Conservation (phyloP, 331 rosid species). For the Quercus tomentella region DNA sequence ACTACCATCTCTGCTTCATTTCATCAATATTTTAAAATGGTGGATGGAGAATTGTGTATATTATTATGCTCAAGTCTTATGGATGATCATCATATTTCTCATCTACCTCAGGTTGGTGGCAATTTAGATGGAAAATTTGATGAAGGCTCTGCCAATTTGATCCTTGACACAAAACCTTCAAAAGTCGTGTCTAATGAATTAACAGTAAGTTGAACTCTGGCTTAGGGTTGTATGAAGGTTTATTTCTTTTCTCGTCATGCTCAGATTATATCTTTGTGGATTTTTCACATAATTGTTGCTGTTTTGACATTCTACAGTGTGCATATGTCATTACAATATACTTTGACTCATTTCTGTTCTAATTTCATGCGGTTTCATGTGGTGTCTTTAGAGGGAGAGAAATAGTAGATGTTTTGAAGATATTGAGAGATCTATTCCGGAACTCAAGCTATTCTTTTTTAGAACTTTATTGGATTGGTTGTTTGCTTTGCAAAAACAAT, state of each 20-base stretch:
- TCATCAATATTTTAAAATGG: slow-evolving; percentile 8
- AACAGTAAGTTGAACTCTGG: slow-evolving; percentile 51
- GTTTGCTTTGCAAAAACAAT: too few species aligned
- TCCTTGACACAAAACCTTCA: slow-evolving; percentile 87
- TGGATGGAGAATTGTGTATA: slow-evolving; percentile 1
- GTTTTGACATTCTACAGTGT: not conserved
- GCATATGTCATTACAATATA: not conserved
- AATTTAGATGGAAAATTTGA: slow-evolving; percentile 87
- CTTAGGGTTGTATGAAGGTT: slow-evolving; percentile 8
- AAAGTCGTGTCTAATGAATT: slow-evolving; percentile 85
- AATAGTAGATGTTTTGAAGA: too few species aligned
- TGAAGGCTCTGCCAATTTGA: slow-evolving; percentile 74
- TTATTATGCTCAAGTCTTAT: not conserved
- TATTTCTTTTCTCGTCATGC: not conserved
- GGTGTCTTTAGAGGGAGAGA: too few species aligned
- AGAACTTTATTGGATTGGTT: too few species aligned
- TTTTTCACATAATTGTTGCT: not conserved
- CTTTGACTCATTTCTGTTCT: not conserved
- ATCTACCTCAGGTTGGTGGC: slow-evolving; percentile 58
- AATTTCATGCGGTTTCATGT: not conserved
- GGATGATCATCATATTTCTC: not conserved
- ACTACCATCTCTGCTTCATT: not conserved
- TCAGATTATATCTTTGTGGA: not conserved
- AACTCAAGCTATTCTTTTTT: too few species aligned
- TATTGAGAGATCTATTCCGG: too few species aligned